Evolutionary conservation across 1,139 yeast species (phyloP).

Genomic region (Geotrichum reessii): DNA sequence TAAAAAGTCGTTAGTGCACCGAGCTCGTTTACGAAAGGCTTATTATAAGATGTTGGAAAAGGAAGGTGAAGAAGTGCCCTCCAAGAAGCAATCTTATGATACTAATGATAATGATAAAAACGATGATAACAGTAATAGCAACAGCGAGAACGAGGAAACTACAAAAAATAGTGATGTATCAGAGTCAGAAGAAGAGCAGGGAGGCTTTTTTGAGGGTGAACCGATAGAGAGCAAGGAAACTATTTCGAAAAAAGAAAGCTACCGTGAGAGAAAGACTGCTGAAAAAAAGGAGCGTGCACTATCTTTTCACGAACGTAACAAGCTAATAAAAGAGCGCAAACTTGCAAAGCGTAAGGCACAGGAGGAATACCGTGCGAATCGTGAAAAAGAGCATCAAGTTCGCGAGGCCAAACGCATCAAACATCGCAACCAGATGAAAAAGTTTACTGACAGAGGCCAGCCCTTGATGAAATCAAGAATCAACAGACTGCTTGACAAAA

Average conservation of each 20-base stretch:
- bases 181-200: conserved; percentile 8
- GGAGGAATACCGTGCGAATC: conserved; percentile 14
- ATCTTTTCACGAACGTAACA: conserved; percentile 31
- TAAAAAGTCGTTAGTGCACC: conserved; percentile 67
- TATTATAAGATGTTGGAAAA: conserved; percentile 75
- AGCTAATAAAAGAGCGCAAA: conserved; percentile 35
- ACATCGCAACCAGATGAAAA: conserved; percentile 46
- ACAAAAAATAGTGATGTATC: neutral
- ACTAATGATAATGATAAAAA: conserved; percentile 18
- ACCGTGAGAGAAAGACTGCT: neutral
- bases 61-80: conserved; percentile 45
- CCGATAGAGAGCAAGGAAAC: neutral
- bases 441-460: conserved; percentile 71
- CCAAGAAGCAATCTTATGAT: conserved; percentile 15
- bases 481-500: conserved; percentile 69
- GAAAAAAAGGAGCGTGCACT: conserved; percentile 34
- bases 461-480: conserved; percentile 91
- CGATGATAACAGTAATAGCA: conserved; percentile 23
- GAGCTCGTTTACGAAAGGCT: conserved; percentile 76
- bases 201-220: conserved; percentile 13
- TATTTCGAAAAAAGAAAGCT: conserved; percentile 22
- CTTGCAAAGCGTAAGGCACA: conserved; percentile 20
- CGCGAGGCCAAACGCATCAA: conserved; percentile 38
- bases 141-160: conserved; percentile 14
- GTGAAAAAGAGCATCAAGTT: conserved; percentile 24